These are phyloP conservation scores for Saturnispora quitensis DNA, from an alignment of 805 yeast species.

Conservation along the genomic window DNA sequence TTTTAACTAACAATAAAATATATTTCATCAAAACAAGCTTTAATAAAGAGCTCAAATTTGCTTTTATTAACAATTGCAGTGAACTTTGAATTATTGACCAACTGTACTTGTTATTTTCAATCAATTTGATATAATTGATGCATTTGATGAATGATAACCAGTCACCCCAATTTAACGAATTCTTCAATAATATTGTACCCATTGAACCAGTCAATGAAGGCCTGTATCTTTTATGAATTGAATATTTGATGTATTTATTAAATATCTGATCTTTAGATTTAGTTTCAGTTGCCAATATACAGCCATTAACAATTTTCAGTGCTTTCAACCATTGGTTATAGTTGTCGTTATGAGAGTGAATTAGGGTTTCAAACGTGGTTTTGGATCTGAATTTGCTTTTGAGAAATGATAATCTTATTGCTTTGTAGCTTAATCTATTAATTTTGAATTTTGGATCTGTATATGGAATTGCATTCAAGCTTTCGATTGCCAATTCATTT, in stretches of 20 bases:
- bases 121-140: background rate
- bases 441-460: slow-evolving; percentile 13
- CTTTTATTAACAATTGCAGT: background rate
- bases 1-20: slow-evolving; percentile 1
- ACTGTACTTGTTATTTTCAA: background rate
- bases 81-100: slow-evolving; percentile 3
- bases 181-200: slow-evolving; percentile 1
- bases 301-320: slow-evolving; percentile 7
- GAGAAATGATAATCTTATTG: slow-evolving; percentile 12
- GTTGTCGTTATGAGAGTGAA: slow-evolving; percentile 12
- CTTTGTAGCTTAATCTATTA: slow-evolving; percentile 11
- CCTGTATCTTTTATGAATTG: slow-evolving; percentile 9
- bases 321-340: slow-evolving; percentile 6
- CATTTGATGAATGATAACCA: background rate
- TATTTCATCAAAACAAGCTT: slow-evolving; percentile 9
- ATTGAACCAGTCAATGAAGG: slow-evolving; percentile 10
- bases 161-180: background rate
- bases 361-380: slow-evolving; percentile 18
- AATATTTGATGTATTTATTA: background rate
- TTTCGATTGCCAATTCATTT: background rate
- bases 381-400: slow-evolving; percentile 10
- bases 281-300: background rate
- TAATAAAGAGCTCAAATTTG: background rate
- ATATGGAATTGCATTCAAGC: slow-evolving; percentile 6
- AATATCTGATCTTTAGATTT: background rate